Percentiles rank a stretch among this genome's conserved stretches.
These are phyloP conservation scores for Rhipidocladum racemiflorum DNA, from an alignment of 176 grass and related monocot species.

Conservation along the genomic window DNA sequence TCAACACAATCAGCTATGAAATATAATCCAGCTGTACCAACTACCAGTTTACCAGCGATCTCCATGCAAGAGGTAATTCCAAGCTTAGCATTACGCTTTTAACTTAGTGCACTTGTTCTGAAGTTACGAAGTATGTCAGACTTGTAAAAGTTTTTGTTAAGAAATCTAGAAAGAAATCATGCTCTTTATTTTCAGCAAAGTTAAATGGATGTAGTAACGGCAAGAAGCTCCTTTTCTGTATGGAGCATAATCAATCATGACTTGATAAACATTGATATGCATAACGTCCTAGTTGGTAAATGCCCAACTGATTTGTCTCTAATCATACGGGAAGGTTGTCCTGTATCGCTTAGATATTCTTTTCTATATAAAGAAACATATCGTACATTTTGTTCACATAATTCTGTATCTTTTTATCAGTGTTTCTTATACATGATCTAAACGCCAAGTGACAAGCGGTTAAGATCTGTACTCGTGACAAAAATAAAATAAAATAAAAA, in stretches of 20 bases:
- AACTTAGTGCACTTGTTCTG: constrained; percentile 6
- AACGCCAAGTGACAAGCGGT: neutral
- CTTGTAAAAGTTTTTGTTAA: neutral
- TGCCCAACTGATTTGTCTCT: neutral
- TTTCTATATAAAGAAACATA: neutral
- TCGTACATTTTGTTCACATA: neutral
- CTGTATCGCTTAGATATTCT: neutral
- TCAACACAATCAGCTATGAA: constrained; percentile 65
- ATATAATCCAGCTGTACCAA: constrained; percentile 62
- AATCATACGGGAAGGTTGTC: neutral
- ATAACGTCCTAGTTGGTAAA: neutral
- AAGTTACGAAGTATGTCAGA: neutral
- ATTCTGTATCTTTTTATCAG: neutral
- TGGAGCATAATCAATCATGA: neutral
- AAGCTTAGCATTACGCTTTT: neutral
- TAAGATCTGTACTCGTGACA: neutral
- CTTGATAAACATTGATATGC: neutral
- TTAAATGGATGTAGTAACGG: neutral
- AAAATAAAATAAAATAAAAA: neutral
- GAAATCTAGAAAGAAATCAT: neutral
- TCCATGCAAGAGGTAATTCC: constrained; percentile 73
- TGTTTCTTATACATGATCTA: neutral
- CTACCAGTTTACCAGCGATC: constrained; percentile 57
- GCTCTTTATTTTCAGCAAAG: constrained; percentile 1
- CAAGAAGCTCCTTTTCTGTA: neutral